Evolutionary conservation across 805 yeast species (phyloP).

Genomic region (Candida verbasci): DNA sequence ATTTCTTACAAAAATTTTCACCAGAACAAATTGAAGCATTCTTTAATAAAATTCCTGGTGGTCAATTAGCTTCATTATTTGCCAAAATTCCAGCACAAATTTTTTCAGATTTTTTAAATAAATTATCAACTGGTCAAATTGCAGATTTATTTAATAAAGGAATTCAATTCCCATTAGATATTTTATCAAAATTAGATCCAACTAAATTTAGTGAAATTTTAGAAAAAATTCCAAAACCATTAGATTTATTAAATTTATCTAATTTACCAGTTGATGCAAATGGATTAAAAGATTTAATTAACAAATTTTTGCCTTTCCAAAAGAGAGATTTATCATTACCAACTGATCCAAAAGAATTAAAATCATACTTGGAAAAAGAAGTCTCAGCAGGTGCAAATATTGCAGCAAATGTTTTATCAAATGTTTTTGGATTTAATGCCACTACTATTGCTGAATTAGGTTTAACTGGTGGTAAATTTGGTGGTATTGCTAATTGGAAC

Average conservation of each 20-base stretch:
- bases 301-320: not conserved
- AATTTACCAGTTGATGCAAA: not conserved
- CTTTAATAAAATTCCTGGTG: not conserved
- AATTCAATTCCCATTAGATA: not conserved
- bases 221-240: constrained; percentile 1
- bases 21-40: not conserved
- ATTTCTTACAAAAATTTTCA: not conserved
- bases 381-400: not conserved
- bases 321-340: not conserved
- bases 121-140: constrained; percentile 1
- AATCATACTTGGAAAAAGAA: not conserved
- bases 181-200: not conserved
- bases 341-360: not conserved
- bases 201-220: not conserved
- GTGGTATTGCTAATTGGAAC: too few species aligned
- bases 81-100: not conserved
- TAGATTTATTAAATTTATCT: not conserved
- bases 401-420: not conserved
- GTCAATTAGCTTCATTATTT: not conserved
- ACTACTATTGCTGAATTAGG: constrained; percentile 1
- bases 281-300: not conserved
- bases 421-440: not conserved
- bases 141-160: not conserved
- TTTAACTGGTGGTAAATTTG: not conserved
- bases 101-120: not conserved